phyloP scores from a whole-genome alignment of 306 rosid genomes.

The Astragalus membranaceus region DNA sequence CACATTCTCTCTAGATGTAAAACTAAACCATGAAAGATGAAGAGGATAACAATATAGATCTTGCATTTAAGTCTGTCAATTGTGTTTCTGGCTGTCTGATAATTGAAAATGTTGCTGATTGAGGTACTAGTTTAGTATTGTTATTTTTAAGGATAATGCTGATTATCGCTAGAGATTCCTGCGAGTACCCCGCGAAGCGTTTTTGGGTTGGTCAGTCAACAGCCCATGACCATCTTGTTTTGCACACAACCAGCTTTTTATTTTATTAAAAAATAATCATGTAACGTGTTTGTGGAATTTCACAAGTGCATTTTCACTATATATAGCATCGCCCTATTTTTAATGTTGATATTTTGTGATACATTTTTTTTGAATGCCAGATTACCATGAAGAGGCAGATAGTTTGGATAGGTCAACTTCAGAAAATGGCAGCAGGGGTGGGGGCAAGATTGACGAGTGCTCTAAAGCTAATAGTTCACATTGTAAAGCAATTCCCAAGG shows the following conservation, averaged over 20 bases:
- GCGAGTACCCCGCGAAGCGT: no score
- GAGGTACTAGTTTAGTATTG: background rate
- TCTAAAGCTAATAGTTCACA: slow-evolving; percentile 13
- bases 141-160: background rate
- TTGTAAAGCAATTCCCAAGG: slow-evolving; percentile 12
- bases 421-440: slow-evolving; percentile 18
- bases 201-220: no score
- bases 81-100: background rate
- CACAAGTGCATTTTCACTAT: no score
- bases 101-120: slow-evolving; percentile 7
- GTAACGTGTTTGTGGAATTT: no score
- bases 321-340: no score
- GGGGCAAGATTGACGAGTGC: slow-evolving; percentile 17
- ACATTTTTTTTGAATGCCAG: slow-evolving; percentile 36
- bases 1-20: background rate
- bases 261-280: no score
- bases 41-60: background rate
- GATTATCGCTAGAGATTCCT: no score
- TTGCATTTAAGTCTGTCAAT: background rate
- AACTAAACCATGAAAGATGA: background rate
- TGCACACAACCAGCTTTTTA: no score
- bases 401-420: slow-evolving; percentile 11
- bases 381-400: slow-evolving; percentile 18
- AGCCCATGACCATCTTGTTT: no score
- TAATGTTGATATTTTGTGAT: background rate